A percentile compares a stretch with the other conserved stretches of the same genome.
Evolutionary conservation across 352 stramenopile genomes (phyloP).

Genomic region (Phytopythium oedochilum): DNA sequence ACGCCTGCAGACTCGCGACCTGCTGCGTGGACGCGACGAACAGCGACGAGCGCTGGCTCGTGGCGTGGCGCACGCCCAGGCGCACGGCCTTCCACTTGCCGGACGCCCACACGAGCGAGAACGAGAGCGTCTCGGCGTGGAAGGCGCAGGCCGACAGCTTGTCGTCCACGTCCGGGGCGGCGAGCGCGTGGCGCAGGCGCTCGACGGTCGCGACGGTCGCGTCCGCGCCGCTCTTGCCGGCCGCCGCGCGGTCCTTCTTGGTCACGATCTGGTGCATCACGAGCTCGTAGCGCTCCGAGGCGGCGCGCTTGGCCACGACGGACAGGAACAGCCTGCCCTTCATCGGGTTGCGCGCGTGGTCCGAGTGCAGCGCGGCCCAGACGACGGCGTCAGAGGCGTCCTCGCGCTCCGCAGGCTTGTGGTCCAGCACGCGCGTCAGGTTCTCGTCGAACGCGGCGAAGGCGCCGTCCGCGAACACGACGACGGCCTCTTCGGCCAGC

Average conservation of each 20-base stretch:
- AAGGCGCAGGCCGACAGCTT: conserved; percentile 47
- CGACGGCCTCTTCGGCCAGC: conserved; percentile 50
- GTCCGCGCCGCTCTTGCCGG: conserved; percentile 19
- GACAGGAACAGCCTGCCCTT: conserved; percentile 67
- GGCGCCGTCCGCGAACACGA: conserved; percentile 59
- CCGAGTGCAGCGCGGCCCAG: conserved; percentile 52
- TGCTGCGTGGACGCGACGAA: conserved; percentile 34
- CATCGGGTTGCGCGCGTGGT: conserved; percentile 36
- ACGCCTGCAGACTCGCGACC: conserved; percentile 16
- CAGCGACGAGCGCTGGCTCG: conserved; percentile 29
- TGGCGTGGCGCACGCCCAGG: conserved; percentile 7
- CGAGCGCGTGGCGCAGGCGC: conserved; percentile 26
- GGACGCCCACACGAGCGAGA: conserved; percentile 53
- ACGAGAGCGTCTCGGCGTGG: conserved; percentile 67
- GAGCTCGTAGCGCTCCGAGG: conserved; percentile 33
- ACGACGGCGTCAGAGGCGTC: conserved; percentile 25
- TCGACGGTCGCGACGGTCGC: conserved; percentile 26
- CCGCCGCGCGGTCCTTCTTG: conserved; percentile 10
- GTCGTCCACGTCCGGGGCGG: conserved; percentile 9
- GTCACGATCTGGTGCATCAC: conserved; percentile 49
- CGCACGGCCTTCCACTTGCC: conserved; percentile 53
- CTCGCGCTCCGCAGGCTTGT: conserved; percentile 5
- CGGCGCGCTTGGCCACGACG: conserved; percentile 25
- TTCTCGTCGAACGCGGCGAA: conserved; percentile 59
- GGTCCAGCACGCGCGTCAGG: conserved; percentile 29